Percentiles rank a stretch among this genome's conserved stretches.
Conservation (phyloP, 441 rosid species). For the Adansonia gregorii region DNA sequence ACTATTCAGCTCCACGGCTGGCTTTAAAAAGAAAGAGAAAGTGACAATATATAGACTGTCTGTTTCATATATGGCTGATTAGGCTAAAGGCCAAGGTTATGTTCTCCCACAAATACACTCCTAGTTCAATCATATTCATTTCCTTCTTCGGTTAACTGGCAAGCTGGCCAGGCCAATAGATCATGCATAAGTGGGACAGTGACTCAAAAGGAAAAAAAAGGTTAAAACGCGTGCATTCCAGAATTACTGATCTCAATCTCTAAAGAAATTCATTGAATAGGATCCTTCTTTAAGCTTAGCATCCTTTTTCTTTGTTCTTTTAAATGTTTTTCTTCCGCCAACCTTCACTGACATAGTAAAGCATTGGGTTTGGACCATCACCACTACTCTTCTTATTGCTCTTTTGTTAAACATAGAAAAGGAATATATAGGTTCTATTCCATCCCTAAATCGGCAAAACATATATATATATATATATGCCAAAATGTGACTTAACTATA, state of each 20-base stretch:
- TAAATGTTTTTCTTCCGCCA: background rate
- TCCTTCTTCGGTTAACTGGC: background rate
- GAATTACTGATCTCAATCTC: background rate
- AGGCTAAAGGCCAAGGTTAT: background rate
- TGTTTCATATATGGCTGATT: background rate
- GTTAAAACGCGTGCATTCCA: background rate
- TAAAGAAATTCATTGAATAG: background rate
- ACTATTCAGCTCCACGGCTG: background rate
- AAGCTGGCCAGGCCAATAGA: background rate
- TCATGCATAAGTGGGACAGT: background rate
- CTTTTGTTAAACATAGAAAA: slow-evolving; percentile 14
- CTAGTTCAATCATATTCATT: background rate
- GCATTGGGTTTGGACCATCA: background rate
- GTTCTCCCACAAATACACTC: background rate
- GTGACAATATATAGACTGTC: background rate
- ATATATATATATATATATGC: background rate
- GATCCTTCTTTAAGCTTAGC: slow-evolving; percentile 4
- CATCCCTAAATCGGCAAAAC: too few species aligned
- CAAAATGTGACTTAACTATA: background rate
- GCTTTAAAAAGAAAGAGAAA: background rate
- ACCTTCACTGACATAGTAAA: background rate
- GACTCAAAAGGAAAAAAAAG: background rate
- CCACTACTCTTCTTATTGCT: background rate
- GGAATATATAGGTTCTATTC: slow-evolving; percentile 5
- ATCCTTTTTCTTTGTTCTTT: background rate